Conservation (phyloP, 345 rosid genomes). For the Melaleuca quinquenervia region DNA sequence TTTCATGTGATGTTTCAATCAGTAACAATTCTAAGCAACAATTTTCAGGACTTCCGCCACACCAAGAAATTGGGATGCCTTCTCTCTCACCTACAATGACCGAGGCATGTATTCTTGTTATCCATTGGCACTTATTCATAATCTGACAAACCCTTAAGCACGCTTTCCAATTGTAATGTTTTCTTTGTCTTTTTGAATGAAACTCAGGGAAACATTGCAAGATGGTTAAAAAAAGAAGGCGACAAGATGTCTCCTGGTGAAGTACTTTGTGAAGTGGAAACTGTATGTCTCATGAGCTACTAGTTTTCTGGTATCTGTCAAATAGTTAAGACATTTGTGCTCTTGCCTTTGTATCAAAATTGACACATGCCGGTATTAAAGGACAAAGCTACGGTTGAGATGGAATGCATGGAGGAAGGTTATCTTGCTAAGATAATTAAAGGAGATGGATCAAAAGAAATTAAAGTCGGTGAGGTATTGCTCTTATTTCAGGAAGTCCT, state of each 20-base stretch:
- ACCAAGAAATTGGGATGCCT: constrained; percentile 99
- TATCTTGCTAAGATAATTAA: constrained; percentile 85
- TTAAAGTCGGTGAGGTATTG: constrained; percentile 92
- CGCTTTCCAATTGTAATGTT: not conserved
- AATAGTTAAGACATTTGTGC: not conserved
- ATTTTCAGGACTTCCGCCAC: constrained; percentile 81
- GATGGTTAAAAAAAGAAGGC: constrained; percentile 98
- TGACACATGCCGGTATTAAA: constrained; percentile 10
- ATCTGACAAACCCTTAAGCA: not conserved
- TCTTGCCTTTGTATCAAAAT: not conserved
- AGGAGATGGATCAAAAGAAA: constrained; percentile 84
- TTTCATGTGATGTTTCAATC: not conserved
- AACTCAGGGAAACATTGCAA: constrained; percentile 88
- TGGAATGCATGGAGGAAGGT: constrained; percentile 99
- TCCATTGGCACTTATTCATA: not conserved
- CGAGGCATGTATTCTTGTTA: constrained; percentile 39
- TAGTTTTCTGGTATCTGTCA: not conserved
- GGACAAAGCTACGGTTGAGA: constrained; percentile 97
- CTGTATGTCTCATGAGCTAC: constrained; percentile 35
- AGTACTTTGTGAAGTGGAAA: constrained; percentile 98
- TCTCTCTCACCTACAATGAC: constrained; percentile 99
- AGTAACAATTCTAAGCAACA: constrained; percentile 1
- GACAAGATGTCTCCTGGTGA: constrained; percentile 84
- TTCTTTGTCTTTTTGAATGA: not conserved
- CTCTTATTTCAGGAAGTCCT: not conserved